A percentile compares a stretch with the other conserved stretches of the same genome.
Conservation (phyloP, 805 yeast genomes). For the Candida pseudoglaebosa region DNA sequence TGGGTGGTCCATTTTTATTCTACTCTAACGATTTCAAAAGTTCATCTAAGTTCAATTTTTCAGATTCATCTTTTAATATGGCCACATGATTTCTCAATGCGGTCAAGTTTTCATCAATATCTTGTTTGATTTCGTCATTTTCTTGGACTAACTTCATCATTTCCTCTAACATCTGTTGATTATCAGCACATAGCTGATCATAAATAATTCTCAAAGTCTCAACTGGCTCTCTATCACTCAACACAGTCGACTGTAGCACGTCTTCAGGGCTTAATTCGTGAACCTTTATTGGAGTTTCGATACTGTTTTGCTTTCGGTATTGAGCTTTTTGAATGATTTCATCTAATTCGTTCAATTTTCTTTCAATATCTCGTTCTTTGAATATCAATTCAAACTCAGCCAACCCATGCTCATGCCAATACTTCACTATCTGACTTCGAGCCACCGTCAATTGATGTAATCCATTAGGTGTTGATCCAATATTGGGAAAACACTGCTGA, state of each 20-base stretch:
- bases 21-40: constrained; percentile 16
- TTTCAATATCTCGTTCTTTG: constrained; percentile 42
- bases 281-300: constrained; percentile 19
- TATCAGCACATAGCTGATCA: constrained; percentile 34
- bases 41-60: constrained; percentile 20
- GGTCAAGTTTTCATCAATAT: constrained; percentile 18
- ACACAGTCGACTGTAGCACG: constrained; percentile 28
- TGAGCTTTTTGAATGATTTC: constrained; percentile 42
- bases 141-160: constrained; percentile 17
- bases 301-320: constrained; percentile 16
- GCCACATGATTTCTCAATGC: constrained; percentile 19
- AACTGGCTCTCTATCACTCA: constrained; percentile 17
- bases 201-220: constrained; percentile 30
- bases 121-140: constrained; percentile 18
- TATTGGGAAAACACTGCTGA: constrained; percentile 50
- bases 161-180: constrained; percentile 23
- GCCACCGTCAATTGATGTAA: constrained; percentile 43
- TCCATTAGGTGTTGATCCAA: constrained; percentile 46
- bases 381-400: constrained; percentile 54
- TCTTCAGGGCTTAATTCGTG: constrained; percentile 29
- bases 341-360: constrained; percentile 45
- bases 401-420: constrained; percentile 46
- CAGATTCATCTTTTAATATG: constrained; percentile 14
- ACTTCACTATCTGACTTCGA: constrained; percentile 47
- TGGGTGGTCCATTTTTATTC: too few relatives aligned